These are phyloP conservation scores for Ricinus communis DNA, from an alignment of 345 rosid genomes.

Conservation along the genomic window DNA sequence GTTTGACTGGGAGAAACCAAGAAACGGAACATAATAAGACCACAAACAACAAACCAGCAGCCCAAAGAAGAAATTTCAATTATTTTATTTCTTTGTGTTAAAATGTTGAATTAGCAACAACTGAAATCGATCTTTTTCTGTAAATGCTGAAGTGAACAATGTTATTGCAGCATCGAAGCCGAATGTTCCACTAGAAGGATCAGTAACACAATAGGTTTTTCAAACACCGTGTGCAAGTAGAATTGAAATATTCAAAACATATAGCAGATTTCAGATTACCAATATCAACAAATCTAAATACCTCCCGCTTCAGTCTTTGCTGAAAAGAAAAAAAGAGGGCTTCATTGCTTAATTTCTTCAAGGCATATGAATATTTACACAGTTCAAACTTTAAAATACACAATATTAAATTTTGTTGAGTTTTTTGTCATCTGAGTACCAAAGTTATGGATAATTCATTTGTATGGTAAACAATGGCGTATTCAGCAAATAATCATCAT, in stretches of 20 bases:
- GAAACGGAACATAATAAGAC: background rate
- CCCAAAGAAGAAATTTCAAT: too few relatives aligned
- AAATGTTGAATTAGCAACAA: too few relatives aligned
- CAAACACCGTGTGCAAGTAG: too few relatives aligned
- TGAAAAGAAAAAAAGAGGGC: background rate
- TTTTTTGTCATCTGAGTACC: background rate
- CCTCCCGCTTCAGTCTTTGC: background rate
- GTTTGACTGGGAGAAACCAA: background rate
- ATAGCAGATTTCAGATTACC: background rate
- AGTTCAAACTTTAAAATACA: background rate
- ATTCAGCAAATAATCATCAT: background rate
- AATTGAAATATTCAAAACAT: background rate
- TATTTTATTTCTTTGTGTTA: too few relatives aligned
- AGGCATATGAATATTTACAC: too few relatives aligned
- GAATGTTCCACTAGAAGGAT: too few relatives aligned
- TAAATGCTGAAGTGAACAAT: too few relatives aligned
- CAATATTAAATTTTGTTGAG: background rate
- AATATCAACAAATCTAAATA: background rate
- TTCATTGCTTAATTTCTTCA: background rate
- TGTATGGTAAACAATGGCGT: background rate
- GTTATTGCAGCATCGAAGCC: too few relatives aligned
- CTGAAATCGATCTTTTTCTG: too few relatives aligned
- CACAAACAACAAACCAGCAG: background rate
- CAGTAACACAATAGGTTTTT: too few relatives aligned
- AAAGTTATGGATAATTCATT: background rate